A percentile compares a stretch with the other conserved stretches of the same genome.
These are phyloP conservation scores for Fusarium devonianum DNA, from an alignment of 2,329 filamentous ascomycete genomes.

Conservation along the genomic window DNA sequence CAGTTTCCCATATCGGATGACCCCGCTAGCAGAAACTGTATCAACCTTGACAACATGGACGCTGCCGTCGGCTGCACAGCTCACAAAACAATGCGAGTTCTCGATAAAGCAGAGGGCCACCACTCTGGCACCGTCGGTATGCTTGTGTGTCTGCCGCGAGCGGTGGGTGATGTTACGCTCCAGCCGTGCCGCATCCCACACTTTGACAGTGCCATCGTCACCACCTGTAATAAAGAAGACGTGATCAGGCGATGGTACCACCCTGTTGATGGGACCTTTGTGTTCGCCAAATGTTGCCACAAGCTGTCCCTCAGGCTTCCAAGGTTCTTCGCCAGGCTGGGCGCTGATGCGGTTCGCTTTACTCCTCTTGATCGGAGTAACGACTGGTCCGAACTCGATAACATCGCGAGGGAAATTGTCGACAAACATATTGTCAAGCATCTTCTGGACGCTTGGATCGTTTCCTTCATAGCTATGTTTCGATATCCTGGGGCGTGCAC, in stretches of 20 bases:
- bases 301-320: constrained; percentile 84
- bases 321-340: constrained; percentile 57
- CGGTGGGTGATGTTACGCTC: constrained; percentile 91
- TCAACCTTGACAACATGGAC: constrained; percentile 89
- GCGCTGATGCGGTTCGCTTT: constrained; percentile 61
- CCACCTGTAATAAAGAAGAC: constrained; percentile 93
- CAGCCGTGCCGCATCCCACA: constrained; percentile 91
- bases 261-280: constrained; percentile 78
- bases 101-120: constrained; percentile 90
- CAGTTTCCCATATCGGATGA: constrained; percentile 80
- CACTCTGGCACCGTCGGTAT: constrained; percentile 74
- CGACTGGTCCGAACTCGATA: constrained; percentile 78
- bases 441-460: constrained; percentile 70
- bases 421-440: constrained; percentile 85
- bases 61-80: constrained; percentile 87
- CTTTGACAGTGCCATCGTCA: constrained; percentile 86
- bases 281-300: constrained; percentile 93
- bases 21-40: constrained; percentile 53
- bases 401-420: constrained; percentile 73
- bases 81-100: constrained; percentile 91
- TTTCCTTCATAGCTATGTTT: constrained; percentile 88
- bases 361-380: constrained; percentile 70
- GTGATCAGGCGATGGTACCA: constrained; percentile 87
- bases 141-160: constrained; percentile 84
- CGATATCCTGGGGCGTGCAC: constrained; percentile 53